Evolutionary conservation across 2,329 filamentous ascomycete genomes (phyloP), one percentile per base, ranked within the genome.

Genomic region (Ceratocystis cacaofunesta): DNA sequence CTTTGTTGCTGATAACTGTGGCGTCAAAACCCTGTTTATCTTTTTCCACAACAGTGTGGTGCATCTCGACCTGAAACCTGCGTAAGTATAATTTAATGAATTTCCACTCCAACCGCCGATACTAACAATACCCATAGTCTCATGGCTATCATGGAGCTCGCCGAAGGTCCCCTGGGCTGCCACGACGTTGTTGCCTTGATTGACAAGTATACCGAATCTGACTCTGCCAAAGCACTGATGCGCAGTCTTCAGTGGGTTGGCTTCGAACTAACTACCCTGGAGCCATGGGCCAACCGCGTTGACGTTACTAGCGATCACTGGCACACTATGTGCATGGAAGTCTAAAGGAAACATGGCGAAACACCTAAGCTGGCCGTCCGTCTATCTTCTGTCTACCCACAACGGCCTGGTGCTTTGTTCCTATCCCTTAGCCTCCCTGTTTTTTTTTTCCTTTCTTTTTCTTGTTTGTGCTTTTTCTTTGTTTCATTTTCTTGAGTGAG

Each of bases 171-270:
- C 66, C 83, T 96, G 73, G 84, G 80, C 71, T 95, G 91, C 76
- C 81, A 83, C 65, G 84, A 88, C 72, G 83, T 96, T 68, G 84
- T 95, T 69, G 84, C 91, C 71, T 92, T 89, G 75, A 81, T 95
- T 68, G 90, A 92, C 74, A 88, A 90, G 69, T 78, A 79, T 58
- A 83, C 87, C 68, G 80, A 83, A 48, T 76, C 80, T 30, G 77
- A 81, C 67, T 84, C 89, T 68, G 78, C 82, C 66, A 83, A 86
- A 70, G 79, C 85, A 67, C 79, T 92, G 70, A 84, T 88, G 72
- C 90, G 88, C 74, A 92, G 90, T 71, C 82, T 96, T 63, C 89
- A 91, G 74, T 96, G 92, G 92, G 92, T 95, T 69, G 92, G 92
- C 65, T 96, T 96, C 73, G 88, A 89, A 72, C 82, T 92, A 70